Base-by-base conservation (phyloP, 2,329 filamentous ascomycete species). In the Claviceps digitariae region DNA sequence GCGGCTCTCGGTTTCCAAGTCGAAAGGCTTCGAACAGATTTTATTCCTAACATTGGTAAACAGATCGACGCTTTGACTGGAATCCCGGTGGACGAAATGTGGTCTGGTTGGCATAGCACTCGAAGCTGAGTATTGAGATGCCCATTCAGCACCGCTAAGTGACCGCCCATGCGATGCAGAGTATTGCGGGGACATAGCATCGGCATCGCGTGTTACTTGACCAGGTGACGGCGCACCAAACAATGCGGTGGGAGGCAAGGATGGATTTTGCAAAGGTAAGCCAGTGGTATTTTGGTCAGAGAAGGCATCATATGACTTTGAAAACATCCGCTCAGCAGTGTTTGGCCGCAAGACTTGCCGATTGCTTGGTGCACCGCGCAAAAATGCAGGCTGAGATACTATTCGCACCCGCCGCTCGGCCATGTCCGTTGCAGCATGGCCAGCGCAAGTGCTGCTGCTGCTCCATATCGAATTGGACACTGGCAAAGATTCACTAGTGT, bases 11-110 rank as follows among this genome's bases (percentile, higher is more conserved):
- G 69, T 57, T 61, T 84, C 81, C n/a, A 84, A 70, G 58, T 84
- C 81, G 60, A 84, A 84, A 1, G 79, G 81, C 57, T 84, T 80
- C 1, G 79, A 82, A 46, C 79, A 77, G 62, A 81, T 79, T 60
- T 79, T 80, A 60, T 75, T 76, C 53, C 75, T 73, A 17, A 70
- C 66, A 6, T 68, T 72, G 46, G 70, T 71, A 46, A 74, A 70
- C n/a, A 70, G 73, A 36, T 66, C 66, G n/a, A 65, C 61, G 41
- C 71, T 76, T 45, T 61, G 61, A 20, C 62, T 52, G 0, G 67
- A 68, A 31, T 74, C 71, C 43, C 72, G 69, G 59, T 74, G 73
- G 9, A 52, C 46, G 9, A 54, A 59, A 36, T 52, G 51, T 23
- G 51, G 71, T 56, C 17, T 72, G 71, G 50, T 67, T 67, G 58